Conservation (phyloP, 2,329 filamentous ascomycete species). For the Pyrenophora tritici-repentis region DNA sequence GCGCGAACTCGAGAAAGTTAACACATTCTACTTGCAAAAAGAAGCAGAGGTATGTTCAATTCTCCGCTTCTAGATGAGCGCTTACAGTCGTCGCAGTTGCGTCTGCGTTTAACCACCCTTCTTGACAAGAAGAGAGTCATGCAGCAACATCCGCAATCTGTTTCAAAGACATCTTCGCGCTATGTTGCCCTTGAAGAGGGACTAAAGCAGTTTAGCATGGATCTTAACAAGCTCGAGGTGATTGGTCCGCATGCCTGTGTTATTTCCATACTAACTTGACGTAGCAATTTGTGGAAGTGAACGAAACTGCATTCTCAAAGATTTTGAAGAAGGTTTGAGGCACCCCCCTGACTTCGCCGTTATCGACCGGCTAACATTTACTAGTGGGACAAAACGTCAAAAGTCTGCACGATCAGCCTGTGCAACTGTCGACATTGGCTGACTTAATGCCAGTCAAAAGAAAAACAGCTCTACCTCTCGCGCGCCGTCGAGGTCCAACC, state of each 20-base stretch:
- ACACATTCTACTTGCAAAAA: constrained; percentile 96
- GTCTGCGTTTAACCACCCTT: constrained; percentile 87
- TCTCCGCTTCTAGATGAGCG: constrained; percentile 4
- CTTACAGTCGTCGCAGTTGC: constrained; percentile 67
- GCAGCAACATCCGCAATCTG: constrained; percentile 74
- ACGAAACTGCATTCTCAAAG: constrained; percentile 96
- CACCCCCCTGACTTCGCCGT: background rate
- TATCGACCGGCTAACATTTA: constrained; percentile 43
- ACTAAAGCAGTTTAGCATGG: constrained; percentile 94
- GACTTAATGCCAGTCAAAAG: constrained; percentile 70
- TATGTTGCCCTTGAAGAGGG: constrained; percentile 96
- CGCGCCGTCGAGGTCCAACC: constrained; percentile 96
- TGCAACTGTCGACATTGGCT: constrained; percentile 32
- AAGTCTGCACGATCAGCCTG: constrained; percentile 57
- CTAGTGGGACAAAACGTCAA: constrained; percentile 98
- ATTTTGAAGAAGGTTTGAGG: constrained; percentile 85
- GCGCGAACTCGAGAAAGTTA: constrained; percentile 97
- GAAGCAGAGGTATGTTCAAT: constrained; percentile 80
- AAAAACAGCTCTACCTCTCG: constrained; percentile 95
- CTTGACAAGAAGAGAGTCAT: constrained; percentile 94
- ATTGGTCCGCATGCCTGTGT: constrained; percentile 31
- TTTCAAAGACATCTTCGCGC: constrained; percentile 86
- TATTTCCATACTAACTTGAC: constrained; percentile 32
- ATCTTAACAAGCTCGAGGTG: constrained; percentile 88
- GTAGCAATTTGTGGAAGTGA: constrained; percentile 96